phyloP scores from a whole-genome alignment of 2,329 filamentous ascomycete genomes.

The Monascus ruber region DNA sequence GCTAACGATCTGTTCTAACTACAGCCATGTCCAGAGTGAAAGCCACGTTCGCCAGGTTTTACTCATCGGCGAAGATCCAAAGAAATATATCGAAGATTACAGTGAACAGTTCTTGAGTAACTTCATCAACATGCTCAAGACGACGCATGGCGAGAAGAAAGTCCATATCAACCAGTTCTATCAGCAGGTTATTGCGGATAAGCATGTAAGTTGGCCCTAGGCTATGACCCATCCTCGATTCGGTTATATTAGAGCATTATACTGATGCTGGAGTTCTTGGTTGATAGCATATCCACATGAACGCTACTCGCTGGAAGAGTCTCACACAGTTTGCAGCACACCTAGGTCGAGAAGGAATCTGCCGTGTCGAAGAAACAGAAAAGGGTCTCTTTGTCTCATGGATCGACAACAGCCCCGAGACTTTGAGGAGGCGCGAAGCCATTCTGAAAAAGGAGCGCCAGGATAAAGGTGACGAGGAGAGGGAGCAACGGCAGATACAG shows the following conservation, averaged over 20 bases:
- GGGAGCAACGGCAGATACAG: constrained; percentile 70
- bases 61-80: constrained; percentile 74
- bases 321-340: constrained; percentile 85
- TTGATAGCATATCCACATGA: constrained; percentile 70
- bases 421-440: constrained; percentile 67
- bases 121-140: constrained; percentile 65
- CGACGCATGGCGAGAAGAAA: constrained; percentile 80
- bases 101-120: constrained; percentile 70
- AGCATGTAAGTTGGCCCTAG: constrained; percentile 37
- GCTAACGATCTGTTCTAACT: constrained; percentile 3
- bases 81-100: constrained; percentile 72
- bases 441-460: constrained; percentile 72
- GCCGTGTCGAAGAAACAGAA: constrained; percentile 77
- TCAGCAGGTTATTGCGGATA: constrained; percentile 80
- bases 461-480: constrained; percentile 81
- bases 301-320: constrained; percentile 77
- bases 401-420: constrained; percentile 85
- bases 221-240: not conserved
- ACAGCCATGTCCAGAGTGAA: constrained; percentile 67
- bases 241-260: no score
- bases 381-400: constrained; percentile 77
- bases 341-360: constrained; percentile 75
- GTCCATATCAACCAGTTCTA: constrained; percentile 90
- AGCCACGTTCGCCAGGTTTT: constrained; percentile 84
- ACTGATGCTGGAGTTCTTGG: constrained; percentile 1